A percentile compares a stretch with the other conserved stretches of the same genome.
These are phyloP conservation scores for Raffaelea arxii DNA, from an alignment of 2,329 filamentous ascomycete genomes.

Conservation along the genomic window DNA sequence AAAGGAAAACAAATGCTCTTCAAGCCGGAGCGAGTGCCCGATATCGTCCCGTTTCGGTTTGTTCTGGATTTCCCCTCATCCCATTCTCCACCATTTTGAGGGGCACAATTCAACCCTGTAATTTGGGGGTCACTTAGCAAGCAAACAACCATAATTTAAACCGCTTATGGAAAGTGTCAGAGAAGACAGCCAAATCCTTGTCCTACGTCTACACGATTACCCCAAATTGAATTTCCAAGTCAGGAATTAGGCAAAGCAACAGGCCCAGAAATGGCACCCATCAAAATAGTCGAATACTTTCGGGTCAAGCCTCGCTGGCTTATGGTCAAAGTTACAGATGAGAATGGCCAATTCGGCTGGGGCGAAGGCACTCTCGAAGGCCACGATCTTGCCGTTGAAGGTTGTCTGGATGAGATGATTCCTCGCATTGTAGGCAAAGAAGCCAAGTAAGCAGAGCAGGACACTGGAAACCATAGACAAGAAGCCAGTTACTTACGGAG, in stretches of 20 bases:
- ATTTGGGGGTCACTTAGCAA: neutral
- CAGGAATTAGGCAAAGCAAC: neutral
- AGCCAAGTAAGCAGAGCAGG: slow-evolving; percentile 39
- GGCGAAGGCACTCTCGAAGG: slow-evolving; percentile 59
- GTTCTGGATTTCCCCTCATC: neutral
- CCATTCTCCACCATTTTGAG: neutral
- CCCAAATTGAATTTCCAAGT: neutral
- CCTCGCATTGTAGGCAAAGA: slow-evolving; percentile 49
- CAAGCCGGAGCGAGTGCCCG: too few relatives aligned
- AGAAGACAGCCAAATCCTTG: neutral
- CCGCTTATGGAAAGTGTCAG: neutral
- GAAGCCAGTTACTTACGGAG: slow-evolving; percentile 32
- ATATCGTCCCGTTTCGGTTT: too few relatives aligned
- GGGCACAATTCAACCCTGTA: neutral
- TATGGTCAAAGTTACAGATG: slow-evolving; percentile 58
- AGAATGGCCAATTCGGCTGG: slow-evolving; percentile 50
- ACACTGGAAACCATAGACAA: neutral
- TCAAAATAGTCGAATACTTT: slow-evolving; percentile 55
- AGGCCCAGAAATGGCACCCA: slow-evolving; percentile 20
- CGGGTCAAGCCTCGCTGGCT: slow-evolving; percentile 58
- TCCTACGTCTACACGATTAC: neutral
- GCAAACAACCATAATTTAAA: neutral
- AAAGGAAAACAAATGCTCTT: too few relatives aligned
- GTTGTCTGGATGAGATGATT: slow-evolving; percentile 51
- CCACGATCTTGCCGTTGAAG: slow-evolving; percentile 56